Evolutionary conservation across 1,284 basidiomycete species (phyloP), one percentile per base, ranked within the genome.

Genomic region (Papiliotrema nemorosa): DNA sequence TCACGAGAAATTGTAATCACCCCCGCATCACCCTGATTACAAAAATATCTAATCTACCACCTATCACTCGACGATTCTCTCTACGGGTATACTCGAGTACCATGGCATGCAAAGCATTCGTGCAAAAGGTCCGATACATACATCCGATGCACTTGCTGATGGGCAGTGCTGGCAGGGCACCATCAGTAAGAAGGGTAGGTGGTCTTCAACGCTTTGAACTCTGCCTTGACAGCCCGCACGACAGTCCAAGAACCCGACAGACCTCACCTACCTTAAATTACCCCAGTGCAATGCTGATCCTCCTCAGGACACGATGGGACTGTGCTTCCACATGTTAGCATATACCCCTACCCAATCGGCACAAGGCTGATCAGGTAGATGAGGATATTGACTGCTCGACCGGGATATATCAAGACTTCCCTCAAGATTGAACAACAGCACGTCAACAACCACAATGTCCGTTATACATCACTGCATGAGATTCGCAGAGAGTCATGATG

Each of bases 391-490:
- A 10, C 54, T 57, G 72, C 65, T 57, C 42, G 56, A 46, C 73
- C 73, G 4, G 71, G 70, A n/a, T 63, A 64, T 22, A 57, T 74
- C 6, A 52, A 60, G 52, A 67, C 72, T 5, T 55, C 58, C 20
- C 50, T 75, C 26, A 60, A 46, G 22, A 63, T 75, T 24, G 69
- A 69, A 33, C 52, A 50, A 38, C 57, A 64, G 44, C 72, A 75
- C 59, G 49, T 75, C 38, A 74, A 75, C 59, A 75, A 74, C 49
- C 72, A 73, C 52, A 69, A 71, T 45, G 73, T 69, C 26, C 22
- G 65, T 54, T 9, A 13, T 24, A 9, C 13, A 16, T 16, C 26
- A 5, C 12, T 18, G 13, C 36, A n/a, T n/a, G n/a, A n/a, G n/a
- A n/a, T n/a, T n/a, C n/a, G n/a, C n/a, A n/a, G n/a, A n/a, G n/a